Evolutionary conservation across 78 protist genomes (phyloP).

Genomic region (Paulinella micropora): DNA sequence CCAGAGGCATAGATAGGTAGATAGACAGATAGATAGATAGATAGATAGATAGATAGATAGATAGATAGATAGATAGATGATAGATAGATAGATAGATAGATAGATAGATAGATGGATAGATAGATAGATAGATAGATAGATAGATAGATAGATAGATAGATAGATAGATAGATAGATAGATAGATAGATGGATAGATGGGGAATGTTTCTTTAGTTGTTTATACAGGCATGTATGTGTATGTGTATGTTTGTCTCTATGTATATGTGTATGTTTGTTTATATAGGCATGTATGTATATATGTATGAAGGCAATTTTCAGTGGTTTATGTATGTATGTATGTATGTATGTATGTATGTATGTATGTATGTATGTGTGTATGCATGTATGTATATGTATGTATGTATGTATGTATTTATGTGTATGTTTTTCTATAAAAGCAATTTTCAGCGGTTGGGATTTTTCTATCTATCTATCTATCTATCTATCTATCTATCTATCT

Average conservation of each 20-base stretch:
- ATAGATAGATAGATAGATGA: background rate
- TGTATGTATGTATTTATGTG: background rate
- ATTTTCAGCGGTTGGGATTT: background rate
- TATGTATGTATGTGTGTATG: background rate
- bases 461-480: background rate
- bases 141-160: background rate
- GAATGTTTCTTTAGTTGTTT: background rate
- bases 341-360: background rate
- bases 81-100: background rate
- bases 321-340: background rate
- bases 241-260: background rate
- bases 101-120: background rate
- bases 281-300: background rate
- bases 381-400: background rate
- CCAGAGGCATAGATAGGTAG: background rate
- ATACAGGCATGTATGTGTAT: background rate
- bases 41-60: background rate
- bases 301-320: no score
- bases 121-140: background rate
- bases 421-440: background rate
- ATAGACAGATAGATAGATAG: background rate
- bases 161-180: background rate
- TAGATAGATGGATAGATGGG: background rate
- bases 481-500: background rate
- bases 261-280: background rate